These are phyloP conservation scores for Amoebophrya sp. DNA, from an alignment of 169 alveolate species.

Conservation along the genomic window DNA sequence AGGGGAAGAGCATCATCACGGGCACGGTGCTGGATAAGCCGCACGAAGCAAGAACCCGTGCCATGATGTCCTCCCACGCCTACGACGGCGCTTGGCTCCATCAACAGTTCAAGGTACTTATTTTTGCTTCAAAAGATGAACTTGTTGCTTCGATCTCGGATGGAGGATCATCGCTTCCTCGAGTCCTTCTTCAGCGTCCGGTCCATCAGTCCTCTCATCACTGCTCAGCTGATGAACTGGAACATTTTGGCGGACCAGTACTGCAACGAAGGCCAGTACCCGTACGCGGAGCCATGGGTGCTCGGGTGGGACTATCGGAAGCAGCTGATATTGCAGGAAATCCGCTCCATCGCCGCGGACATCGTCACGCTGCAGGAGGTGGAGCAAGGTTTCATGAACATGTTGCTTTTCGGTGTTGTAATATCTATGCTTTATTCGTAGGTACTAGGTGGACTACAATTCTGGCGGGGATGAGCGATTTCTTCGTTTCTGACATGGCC, in stretches of 20 bases:
- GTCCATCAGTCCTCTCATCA: neutral
- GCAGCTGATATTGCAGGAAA: neutral
- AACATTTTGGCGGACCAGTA: neutral
- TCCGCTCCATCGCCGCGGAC: neutral
- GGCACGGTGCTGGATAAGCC: neutral
- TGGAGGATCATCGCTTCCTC: neutral
- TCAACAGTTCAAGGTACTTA: neutral
- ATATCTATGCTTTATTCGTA: too few species aligned
- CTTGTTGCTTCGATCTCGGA: neutral
- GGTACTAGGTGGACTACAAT: too few species aligned
- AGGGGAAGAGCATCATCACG: neutral
- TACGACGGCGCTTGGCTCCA: neutral
- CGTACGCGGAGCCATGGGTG: neutral
- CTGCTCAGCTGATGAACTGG: neutral
- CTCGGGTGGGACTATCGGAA: neutral
- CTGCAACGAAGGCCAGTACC: neutral
- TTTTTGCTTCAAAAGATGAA: too few species aligned
- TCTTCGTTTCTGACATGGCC: too few species aligned
- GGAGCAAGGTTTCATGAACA: neutral
- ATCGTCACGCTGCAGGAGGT: neutral
- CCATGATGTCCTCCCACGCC: neutral
- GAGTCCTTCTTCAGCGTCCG: neutral
- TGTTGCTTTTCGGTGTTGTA: too few species aligned
- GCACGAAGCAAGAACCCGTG: neutral
- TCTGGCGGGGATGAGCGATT: too few species aligned